phyloP scores from a whole-genome alignment of 495 filamentous ascomycete species.

The Podospora sp. region DNA sequence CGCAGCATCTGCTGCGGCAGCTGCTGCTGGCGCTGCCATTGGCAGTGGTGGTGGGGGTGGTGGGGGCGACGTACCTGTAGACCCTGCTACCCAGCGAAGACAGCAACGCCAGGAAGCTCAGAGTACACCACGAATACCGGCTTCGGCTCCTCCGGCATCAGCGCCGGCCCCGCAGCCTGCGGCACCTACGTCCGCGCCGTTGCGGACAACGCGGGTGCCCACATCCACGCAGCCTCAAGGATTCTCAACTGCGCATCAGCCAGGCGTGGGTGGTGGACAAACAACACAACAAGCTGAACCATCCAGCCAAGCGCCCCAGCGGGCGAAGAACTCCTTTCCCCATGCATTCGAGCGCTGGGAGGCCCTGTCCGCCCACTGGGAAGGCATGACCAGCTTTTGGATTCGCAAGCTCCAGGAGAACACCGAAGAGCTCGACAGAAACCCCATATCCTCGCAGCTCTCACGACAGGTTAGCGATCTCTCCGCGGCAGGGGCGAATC shows the following conservation, averaged over 20 bases:
- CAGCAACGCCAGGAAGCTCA: conserved; percentile 37
- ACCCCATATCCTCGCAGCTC: conserved; percentile 84
- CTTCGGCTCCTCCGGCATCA: conserved; percentile 13
- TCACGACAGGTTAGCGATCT: conserved; percentile 93
- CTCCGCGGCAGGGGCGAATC: conserved; percentile 92
- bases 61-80: conserved; percentile 25
- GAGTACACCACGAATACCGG: conserved; percentile 17
- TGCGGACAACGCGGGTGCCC: conserved; percentile 32
- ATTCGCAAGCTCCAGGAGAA: conserved; percentile 89
- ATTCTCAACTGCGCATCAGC: conserved; percentile 21
- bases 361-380: conserved; percentile 94
- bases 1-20: background rate
- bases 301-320: conserved; percentile 34
- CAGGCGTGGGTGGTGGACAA: conserved; percentile 16
- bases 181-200: conserved; percentile 23
- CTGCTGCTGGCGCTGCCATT: conserved; percentile 63
- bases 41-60: conserved; percentile 22
- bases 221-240: conserved; percentile 28
- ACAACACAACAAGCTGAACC: conserved; percentile 38
- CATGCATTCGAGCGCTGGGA: conserved; percentile 99
- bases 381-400: conserved; percentile 96
- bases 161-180: conserved; percentile 21
- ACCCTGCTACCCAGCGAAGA: conserved; percentile 49
- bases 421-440: conserved; percentile 75
- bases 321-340: conserved; percentile 67